Evolutionary conservation across 179 eudicot species (phyloP).

Genomic region (Beta lomatogona): DNA sequence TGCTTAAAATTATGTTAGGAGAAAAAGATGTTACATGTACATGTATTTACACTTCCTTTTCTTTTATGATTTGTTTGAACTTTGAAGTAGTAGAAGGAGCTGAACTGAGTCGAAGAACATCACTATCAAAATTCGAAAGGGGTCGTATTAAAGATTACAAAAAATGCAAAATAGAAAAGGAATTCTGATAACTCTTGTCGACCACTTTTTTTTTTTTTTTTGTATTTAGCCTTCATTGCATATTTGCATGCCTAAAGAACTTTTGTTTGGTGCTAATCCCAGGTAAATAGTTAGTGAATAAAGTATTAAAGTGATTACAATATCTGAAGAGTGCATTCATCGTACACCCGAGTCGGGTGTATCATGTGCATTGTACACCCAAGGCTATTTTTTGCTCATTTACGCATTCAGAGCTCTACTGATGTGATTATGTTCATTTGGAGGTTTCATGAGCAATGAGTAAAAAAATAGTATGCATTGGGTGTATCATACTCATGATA

Average conservation of each 20-base stretch:
- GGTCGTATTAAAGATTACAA: background rate
- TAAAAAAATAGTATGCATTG: no score
- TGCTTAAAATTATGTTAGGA: background rate
- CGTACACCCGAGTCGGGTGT: no score
- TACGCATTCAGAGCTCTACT: no score
- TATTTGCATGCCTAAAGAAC: background rate
- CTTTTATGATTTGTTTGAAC: background rate
- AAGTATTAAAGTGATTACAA: background rate
- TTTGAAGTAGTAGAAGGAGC: background rate
- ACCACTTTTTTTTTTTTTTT: background rate
- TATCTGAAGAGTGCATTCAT: no score
- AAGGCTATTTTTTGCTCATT: no score
- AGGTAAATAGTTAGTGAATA: background rate
- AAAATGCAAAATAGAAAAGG: no score
- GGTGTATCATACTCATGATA: no score
- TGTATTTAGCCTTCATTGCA: no score
- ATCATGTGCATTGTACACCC: no score
- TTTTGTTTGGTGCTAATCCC: background rate
- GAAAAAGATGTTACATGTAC: constrained; percentile 14
- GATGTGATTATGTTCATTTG: no score
- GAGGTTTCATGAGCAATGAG: no score
- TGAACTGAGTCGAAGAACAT: constrained; percentile 26
- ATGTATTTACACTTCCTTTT: background rate
- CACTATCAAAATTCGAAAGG: constrained; percentile 11
- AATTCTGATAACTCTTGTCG: background rate